Evolutionary conservation across 805 yeast genomes (phyloP).

Genomic region (Ogataea henricii): DNA sequence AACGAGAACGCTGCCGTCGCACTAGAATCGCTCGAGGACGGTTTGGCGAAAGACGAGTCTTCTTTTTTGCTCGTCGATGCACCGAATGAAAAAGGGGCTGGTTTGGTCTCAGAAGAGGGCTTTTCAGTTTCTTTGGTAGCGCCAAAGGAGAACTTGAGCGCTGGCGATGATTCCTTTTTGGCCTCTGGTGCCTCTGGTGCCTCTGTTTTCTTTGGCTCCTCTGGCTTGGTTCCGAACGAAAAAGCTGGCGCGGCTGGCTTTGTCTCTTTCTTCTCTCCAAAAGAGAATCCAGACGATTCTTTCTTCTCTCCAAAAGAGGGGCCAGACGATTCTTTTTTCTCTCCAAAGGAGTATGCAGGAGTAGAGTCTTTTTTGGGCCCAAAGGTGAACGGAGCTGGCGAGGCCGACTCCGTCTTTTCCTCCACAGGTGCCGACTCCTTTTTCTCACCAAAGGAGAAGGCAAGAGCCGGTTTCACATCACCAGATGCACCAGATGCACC

Average conservation of each 20-base stretch:
- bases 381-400: neutral
- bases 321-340: neutral
- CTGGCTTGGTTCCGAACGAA: neutral
- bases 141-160: neutral
- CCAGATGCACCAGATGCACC: too few species aligned
- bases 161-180: too few species aligned
- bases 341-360: slow-evolving; percentile 18
- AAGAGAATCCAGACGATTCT: neutral
- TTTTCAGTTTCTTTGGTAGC: neutral
- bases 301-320: slow-evolving; percentile 6
- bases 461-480: too few species aligned
- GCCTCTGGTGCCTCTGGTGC: neutral
- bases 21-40: too few species aligned
- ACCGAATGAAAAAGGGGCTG: neutral
- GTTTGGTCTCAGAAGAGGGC: neutral
- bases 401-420: neutral
- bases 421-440: neutral
- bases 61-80: too few species aligned
- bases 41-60: too few species aligned
- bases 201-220: neutral
- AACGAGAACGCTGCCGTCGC: neutral
- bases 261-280: slow-evolving; percentile 1
- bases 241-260: slow-evolving; percentile 1
- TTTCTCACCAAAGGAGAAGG: slow-evolving; percentile 13
- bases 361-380: neutral